These are phyloP conservation scores for Diaporthe sp. DNA, from an alignment of 2,329 filamentous ascomycete genomes.

Conservation along the genomic window DNA sequence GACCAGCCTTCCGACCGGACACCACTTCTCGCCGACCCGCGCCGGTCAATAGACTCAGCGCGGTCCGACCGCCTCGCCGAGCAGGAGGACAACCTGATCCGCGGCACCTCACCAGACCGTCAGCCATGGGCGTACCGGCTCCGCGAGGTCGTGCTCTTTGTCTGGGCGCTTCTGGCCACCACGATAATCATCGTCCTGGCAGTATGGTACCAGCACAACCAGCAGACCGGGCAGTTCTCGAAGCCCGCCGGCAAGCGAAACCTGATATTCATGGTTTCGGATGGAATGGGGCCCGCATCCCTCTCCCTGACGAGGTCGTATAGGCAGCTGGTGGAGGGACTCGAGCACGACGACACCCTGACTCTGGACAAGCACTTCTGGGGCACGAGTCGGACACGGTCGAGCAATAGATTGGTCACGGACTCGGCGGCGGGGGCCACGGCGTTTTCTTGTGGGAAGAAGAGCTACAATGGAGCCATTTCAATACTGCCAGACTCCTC, in stretches of 20 bases:
- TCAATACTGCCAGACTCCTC: slow-evolving; percentile 85
- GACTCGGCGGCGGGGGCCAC: slow-evolving; percentile 98
- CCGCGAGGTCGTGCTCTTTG: slow-evolving; percentile 80
- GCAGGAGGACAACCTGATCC: slow-evolving; percentile 46
- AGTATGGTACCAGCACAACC: slow-evolving; percentile 79
- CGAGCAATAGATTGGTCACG: slow-evolving; percentile 85
- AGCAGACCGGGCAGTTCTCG: slow-evolving; percentile 54
- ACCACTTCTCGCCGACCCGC: slow-evolving; percentile 53
- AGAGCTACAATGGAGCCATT: slow-evolving; percentile 98
- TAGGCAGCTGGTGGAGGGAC: slow-evolving; percentile 78
- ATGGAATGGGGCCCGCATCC: slow-evolving; percentile 97
- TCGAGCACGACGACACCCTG: slow-evolving; percentile 81
- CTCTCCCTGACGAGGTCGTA: slow-evolving; percentile 88
- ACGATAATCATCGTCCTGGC: slow-evolving; percentile 82
- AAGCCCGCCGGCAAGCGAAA: slow-evolving; percentile 78
- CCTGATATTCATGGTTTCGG: slow-evolving; percentile 98
- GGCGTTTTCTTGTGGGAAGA: slow-evolving; percentile 90
- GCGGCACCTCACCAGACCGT: slow-evolving; percentile 36
- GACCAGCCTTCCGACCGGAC: slow-evolving; percentile 52
- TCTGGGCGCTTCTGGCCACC: slow-evolving; percentile 86
- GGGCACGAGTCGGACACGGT: slow-evolving; percentile 88
- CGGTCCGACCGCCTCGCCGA: slow-evolving; percentile 44
- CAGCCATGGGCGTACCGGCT: slow-evolving; percentile 51
- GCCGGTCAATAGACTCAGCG: slow-evolving; percentile 42
- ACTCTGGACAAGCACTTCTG: slow-evolving; percentile 89